Evolutionary conservation across 768 basidiomycete genomes (phyloP).

Genomic region (Tylopilus cervinicoccineus): DNA sequence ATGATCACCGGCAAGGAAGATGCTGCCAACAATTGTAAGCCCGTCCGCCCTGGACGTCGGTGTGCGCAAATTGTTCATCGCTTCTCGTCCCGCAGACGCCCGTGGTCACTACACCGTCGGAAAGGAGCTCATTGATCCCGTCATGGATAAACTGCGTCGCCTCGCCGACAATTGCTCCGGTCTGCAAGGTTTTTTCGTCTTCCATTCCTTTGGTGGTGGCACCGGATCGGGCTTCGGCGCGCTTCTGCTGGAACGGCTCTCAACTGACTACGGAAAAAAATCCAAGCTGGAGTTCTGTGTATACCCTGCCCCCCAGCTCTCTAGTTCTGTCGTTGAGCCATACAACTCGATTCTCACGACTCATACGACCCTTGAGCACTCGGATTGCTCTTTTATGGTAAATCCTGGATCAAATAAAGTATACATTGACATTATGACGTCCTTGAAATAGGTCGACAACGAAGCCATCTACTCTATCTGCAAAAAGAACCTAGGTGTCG

Average conservation of each 20-base stretch:
- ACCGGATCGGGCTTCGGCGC: slow-evolving; percentile 99
- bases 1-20: slow-evolving; percentile 98
- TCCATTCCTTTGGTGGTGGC: slow-evolving; percentile 99
- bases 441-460: slow-evolving; percentile 75
- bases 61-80: slow-evolving; percentile 7
- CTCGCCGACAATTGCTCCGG: slow-evolving; percentile 97
- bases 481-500: slow-evolving; percentile 88
- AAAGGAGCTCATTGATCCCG: slow-evolving; percentile 95
- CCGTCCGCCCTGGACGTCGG: background rate
- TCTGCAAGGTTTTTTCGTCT: slow-evolving; percentile 99
- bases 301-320: slow-evolving; percentile 91
- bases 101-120: slow-evolving; percentile 99
- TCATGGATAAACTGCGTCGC: slow-evolving; percentile 95
- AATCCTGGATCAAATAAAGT: background rate
- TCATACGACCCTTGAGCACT: slow-evolving; percentile 98
- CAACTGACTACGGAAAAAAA: slow-evolving; percentile 99
- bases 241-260: slow-evolving; percentile 93
- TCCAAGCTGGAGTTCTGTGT: slow-evolving; percentile 98
- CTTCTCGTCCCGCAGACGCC: slow-evolving; percentile 57
- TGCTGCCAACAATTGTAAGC: slow-evolving; percentile 96
- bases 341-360: slow-evolving; percentile 98
- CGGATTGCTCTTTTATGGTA: slow-evolving; percentile 99
- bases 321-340: slow-evolving; percentile 96
- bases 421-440: slow-evolving; percentile 6
- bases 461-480: slow-evolving; percentile 99